These are phyloP conservation scores for Xylariaceae sp. DNA, from an alignment of 2,329 filamentous ascomycete species.

Conservation along the genomic window DNA sequence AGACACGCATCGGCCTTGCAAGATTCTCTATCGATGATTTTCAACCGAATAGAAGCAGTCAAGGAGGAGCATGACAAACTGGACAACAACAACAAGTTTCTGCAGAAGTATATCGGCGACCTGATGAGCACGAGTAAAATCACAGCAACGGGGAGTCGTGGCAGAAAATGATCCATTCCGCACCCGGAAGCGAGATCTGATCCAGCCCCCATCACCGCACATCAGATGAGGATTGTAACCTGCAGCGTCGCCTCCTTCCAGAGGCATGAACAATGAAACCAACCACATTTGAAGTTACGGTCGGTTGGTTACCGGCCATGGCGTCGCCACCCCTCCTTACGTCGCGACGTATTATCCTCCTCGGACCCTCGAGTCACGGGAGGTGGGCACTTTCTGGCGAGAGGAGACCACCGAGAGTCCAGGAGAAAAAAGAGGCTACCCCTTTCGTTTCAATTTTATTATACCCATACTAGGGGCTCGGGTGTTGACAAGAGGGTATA, in stretches of 20 bases:
- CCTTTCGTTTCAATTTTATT: slow-evolving; percentile 12
- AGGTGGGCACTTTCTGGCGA: neutral
- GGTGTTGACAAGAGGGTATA: slow-evolving; percentile 26
- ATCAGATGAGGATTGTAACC: neutral
- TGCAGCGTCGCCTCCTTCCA: neutral
- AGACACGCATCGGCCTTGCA: slow-evolving; percentile 87
- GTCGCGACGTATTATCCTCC: too few relatives aligned
- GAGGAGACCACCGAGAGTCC: neutral
- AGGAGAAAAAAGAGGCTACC: slow-evolving; percentile 3
- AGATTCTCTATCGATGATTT: slow-evolving; percentile 79
- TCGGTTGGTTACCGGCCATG: too few relatives aligned
- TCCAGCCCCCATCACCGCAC: neutral
- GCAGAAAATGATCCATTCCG: slow-evolving; percentile 40
- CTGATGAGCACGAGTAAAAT: slow-evolving; percentile 82
- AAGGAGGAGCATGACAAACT: slow-evolving; percentile 94
- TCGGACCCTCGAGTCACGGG: too few relatives aligned
- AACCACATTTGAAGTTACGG: too few relatives aligned
- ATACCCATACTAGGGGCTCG: slow-evolving; percentile 20
- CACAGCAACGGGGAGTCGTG: slow-evolving; percentile 46
- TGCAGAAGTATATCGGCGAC: slow-evolving; percentile 97
- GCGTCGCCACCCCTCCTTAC: too few relatives aligned
- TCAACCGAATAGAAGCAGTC: slow-evolving; percentile 90
- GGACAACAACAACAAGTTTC: slow-evolving; percentile 91
- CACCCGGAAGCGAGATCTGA: neutral
- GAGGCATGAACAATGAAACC: neutral